phyloP scores from a whole-genome alignment of 2,329 filamentous ascomycete species.

The Penicillium rolfsii region DNA sequence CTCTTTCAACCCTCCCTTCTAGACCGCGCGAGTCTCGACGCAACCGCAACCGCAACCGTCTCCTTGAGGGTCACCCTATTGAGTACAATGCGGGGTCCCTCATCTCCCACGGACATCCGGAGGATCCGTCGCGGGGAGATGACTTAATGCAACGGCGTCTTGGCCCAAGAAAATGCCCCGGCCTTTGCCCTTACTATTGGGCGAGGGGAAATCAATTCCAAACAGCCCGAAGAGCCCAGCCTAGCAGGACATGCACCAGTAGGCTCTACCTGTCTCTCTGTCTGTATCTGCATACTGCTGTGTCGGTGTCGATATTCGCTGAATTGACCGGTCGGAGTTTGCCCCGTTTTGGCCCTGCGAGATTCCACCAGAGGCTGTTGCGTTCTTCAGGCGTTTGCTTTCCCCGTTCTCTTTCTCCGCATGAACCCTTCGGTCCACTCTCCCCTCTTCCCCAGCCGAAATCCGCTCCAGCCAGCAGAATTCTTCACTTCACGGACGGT shows the following conservation, averaged over 20 bases:
- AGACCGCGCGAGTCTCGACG: neutral
- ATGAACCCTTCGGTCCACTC: slow-evolving; percentile 30
- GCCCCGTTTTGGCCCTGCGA: slow-evolving; percentile 7
- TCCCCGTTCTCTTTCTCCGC: slow-evolving; percentile 26
- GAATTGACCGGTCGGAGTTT: slow-evolving; percentile 17
- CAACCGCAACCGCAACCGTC: neutral
- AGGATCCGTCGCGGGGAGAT: slow-evolving; percentile 23
- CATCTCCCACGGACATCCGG: slow-evolving; percentile 22
- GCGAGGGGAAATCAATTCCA: neutral
- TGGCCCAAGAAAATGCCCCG: slow-evolving; percentile 8
- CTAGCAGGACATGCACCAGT: neutral
- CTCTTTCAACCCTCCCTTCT: neutral
- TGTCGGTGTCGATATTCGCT: neutral
- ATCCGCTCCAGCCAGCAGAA: slow-evolving; percentile 17
- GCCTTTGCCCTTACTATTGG: neutral
- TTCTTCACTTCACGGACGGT: slow-evolving; percentile 15
- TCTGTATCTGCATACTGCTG: neutral
- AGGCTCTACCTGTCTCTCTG: neutral
- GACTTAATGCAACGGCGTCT: slow-evolving; percentile 16
- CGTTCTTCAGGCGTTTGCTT: neutral
- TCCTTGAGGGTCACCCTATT: neutral
- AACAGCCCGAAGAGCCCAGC: slow-evolving; percentile 7
- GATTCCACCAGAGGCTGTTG: neutral
- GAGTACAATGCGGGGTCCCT: slow-evolving; percentile 15
- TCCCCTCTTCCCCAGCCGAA: slow-evolving; percentile 19